These are phyloP conservation scores for Polytolypa hystricis DNA, from an alignment of 2,329 filamentous ascomycete species.

Conservation along the genomic window DNA sequence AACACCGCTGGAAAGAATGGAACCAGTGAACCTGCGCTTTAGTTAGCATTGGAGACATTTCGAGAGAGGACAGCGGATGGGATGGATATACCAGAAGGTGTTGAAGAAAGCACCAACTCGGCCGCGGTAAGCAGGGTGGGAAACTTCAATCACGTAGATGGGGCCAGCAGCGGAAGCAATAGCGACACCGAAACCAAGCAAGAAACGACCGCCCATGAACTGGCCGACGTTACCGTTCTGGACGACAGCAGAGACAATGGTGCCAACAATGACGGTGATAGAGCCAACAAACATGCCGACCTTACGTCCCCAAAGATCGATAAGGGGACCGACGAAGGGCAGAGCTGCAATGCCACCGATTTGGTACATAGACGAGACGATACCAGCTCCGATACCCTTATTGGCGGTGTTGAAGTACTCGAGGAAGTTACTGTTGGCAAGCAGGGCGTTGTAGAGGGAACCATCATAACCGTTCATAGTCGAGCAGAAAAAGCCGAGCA, in stretches of 20 bases:
- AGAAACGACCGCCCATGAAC: conserved; percentile 47
- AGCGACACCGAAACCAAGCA: conserved; percentile 48
- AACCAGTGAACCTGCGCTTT: conserved; percentile 21
- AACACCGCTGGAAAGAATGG: conserved; percentile 44
- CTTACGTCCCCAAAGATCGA: conserved; percentile 42
- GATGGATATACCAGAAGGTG: conserved; percentile 38
- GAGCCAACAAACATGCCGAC: conserved; percentile 47
- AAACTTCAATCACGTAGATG: conserved; percentile 53
- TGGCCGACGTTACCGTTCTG: conserved; percentile 30
- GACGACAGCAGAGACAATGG: conserved; percentile 40
- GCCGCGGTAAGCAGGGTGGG: conserved; percentile 52
- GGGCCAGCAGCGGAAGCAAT: conserved; percentile 51
- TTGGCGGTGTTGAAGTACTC: conserved; percentile 32
- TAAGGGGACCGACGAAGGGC: conserved; percentile 36
- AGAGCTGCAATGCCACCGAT: conserved; percentile 37
- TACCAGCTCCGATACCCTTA: conserved; percentile 33
- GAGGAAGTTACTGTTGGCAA: conserved; percentile 38
- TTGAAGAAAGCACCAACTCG: conserved; percentile 51
- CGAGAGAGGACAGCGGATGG: conserved; percentile 17
- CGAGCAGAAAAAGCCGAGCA: conserved; percentile 34
- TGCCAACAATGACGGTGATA: conserved; percentile 41
- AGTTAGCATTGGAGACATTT: conserved; percentile 8
- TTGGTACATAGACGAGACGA: conserved; percentile 38
- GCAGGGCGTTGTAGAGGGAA: conserved; percentile 43
- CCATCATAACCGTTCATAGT: conserved; percentile 51